Evolutionary conservation across 306 rosid genomes (phyloP).

Genomic region (Acacia acuminata): DNA sequence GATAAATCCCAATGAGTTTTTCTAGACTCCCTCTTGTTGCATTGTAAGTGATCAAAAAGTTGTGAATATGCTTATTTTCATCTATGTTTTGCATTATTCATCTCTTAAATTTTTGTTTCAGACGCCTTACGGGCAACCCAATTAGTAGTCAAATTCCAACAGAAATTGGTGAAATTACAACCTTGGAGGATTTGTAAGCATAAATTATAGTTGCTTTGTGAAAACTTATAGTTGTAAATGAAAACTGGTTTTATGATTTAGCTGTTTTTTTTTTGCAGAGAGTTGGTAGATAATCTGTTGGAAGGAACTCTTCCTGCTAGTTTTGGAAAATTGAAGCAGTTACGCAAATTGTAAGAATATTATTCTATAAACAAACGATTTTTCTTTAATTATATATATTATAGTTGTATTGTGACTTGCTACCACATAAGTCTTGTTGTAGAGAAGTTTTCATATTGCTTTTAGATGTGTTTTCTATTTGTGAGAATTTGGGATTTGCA

Average conservation of each 20-base stretch:
- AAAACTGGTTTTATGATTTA: no score
- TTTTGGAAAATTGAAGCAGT: constrained; percentile 55
- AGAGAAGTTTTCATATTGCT: background rate
- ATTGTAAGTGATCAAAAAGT: constrained; percentile 39
- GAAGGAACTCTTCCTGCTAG: constrained; percentile 46
- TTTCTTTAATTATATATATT: no score
- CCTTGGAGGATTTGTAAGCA: constrained; percentile 51
- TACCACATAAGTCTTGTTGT: background rate
- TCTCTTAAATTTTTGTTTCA: background rate
- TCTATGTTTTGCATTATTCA: background rate
- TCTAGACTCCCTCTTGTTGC: background rate
- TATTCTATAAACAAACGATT: background rate
- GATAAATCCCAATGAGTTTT: constrained; percentile 56
- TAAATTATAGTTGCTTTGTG: no score
- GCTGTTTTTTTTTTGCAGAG: background rate
- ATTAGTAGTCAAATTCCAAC: constrained; percentile 49
- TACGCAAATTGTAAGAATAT: constrained; percentile 46
- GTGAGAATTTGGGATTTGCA: constrained; percentile 26
- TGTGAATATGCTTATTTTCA: background rate
- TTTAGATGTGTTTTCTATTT: background rate
- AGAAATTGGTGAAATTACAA: constrained; percentile 44
- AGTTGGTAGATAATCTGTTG: background rate
- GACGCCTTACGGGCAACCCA: constrained; percentile 51
- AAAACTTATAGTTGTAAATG: background rate
- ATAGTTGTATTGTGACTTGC: background rate